These are phyloP conservation scores for Teratosphaeria viscida DNA, from an alignment of 2,329 filamentous ascomycete genomes.

Conservation along the genomic window DNA sequence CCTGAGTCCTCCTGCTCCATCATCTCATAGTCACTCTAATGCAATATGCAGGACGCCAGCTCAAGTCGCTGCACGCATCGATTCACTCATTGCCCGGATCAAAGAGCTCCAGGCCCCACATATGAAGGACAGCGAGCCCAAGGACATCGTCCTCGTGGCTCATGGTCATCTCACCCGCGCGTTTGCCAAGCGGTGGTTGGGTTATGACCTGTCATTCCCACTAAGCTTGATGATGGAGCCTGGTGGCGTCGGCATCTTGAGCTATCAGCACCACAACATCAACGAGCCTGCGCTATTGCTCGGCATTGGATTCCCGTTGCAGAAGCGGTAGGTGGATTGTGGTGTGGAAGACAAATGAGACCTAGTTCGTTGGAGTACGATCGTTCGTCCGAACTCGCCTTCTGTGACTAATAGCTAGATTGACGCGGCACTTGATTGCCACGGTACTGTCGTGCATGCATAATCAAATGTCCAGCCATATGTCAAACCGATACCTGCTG, in stretches of 20 bases:
- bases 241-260: constrained; percentile 72
- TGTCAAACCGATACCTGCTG: not conserved
- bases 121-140: constrained; percentile 34
- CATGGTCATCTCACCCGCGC: constrained; percentile 78
- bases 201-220: constrained; percentile 55
- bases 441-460: not conserved
- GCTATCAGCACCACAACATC: constrained; percentile 71
- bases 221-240: constrained; percentile 68
- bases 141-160: constrained; percentile 67
- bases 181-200: constrained; percentile 74
- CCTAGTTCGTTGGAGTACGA: too few species aligned
- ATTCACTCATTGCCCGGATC: constrained; percentile 63
- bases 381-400: not conserved
- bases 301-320: constrained; percentile 53
- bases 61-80: constrained; percentile 60
- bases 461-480: not conserved
- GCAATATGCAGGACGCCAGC: constrained; percentile 46
- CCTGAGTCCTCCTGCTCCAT: not conserved
- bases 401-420: not conserved
- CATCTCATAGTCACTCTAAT: not conserved
- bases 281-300: constrained; percentile 71
- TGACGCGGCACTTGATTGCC: not conserved
- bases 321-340: not conserved
- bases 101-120: constrained; percentile 46
- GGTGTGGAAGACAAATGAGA: not conserved